Base-by-base conservation (phyloP, 805 yeast species). In the Wickerhamiella azymoides region DNA sequence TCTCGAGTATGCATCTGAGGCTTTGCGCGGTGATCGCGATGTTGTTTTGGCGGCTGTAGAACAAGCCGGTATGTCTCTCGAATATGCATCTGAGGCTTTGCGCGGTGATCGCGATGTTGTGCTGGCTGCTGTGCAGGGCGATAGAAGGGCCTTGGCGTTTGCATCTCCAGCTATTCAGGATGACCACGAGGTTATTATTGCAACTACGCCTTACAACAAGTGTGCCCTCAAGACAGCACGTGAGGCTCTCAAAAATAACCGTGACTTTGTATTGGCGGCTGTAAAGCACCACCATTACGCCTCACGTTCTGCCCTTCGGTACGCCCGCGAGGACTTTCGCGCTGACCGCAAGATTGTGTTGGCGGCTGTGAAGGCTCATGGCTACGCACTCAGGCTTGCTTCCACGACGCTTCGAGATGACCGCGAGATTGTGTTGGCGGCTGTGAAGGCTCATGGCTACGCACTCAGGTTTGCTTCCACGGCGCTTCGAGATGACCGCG, bases 401-500 rank as follows among this genome's bases (percentile, higher is more conserved):
- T 24, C 39, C 13, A 16, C 27, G 2, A 32, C 21, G 16, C 32
- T 41, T 10, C 19, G 14, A 24, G n/a, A 24, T 10, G 39, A 41
- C n/a, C 28, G 13, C 5, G 30, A 32, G 13, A 24, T 41, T n/a
- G 44, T 33, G 6, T 18, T 41, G 19, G 28, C 44, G 7, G 44
- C 44, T 13, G 44, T 41, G 10, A 33, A 21, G 24, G 19, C 19
- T 14, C 19, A 36, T 26, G 44, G 44, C n/a, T 16, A 17, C 30
- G 26, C 39, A 2, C 21, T 41, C 2, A 32, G 25, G 10, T 41
- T 21, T 25, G 44, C 39, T n/a, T 24, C 39, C n/a, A 32, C 24
- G 5, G 24, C 10, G 9, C 26, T 24, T 24, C 9, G 26, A 5
- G 26, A 24, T 24, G 35, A 39, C 35, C 41, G 35, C 5, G 35